Percentiles rank a stretch among this genome's conserved stretches.
phyloP scores from a whole-genome alignment of 2,329 filamentous ascomycete genomes.

The Biscogniauxia marginata region DNA sequence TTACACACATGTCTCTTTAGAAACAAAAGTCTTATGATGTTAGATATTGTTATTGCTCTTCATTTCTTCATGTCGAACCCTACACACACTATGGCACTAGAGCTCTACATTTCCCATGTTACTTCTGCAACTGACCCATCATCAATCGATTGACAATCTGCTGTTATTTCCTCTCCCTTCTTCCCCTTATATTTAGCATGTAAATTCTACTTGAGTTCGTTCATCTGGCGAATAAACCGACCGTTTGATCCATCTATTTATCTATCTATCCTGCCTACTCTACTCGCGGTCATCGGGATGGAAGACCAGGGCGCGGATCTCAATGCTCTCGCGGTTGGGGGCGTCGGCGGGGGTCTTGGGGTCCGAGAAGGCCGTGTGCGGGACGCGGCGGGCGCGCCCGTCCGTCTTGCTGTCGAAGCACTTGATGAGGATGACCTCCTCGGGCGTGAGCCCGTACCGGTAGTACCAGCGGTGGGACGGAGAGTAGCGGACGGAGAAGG shows the following conservation, averaged over 20 bases:
- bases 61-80: too few species aligned
- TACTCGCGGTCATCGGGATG: conserved; percentile 40
- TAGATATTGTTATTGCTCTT: too few species aligned
- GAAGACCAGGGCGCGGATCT: conserved; percentile 55
- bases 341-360: conserved; percentile 37
- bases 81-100: too few species aligned
- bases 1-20: too few species aligned
- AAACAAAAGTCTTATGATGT: too few species aligned
- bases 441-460: conserved; percentile 47
- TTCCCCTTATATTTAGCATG: neutral
- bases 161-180: neutral
- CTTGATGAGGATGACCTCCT: conserved; percentile 59
- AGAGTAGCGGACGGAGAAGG: conserved; percentile 43
- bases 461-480: conserved; percentile 51
- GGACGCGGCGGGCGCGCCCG: conserved; percentile 50
- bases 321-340: conserved; percentile 59
- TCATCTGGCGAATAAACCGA: too few species aligned
- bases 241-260: too few species aligned
- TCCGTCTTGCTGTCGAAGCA: conserved; percentile 60
- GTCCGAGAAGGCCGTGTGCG: conserved; percentile 56
- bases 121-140: too few species aligned
- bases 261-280: neutral
- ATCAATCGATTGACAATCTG: neutral
- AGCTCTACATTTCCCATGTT: too few species aligned
- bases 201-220: too few species aligned